These are phyloP conservation scores for Eucalyptus curtisii DNA, from an alignment of 345 rosid genomes.

Conservation along the genomic window DNA sequence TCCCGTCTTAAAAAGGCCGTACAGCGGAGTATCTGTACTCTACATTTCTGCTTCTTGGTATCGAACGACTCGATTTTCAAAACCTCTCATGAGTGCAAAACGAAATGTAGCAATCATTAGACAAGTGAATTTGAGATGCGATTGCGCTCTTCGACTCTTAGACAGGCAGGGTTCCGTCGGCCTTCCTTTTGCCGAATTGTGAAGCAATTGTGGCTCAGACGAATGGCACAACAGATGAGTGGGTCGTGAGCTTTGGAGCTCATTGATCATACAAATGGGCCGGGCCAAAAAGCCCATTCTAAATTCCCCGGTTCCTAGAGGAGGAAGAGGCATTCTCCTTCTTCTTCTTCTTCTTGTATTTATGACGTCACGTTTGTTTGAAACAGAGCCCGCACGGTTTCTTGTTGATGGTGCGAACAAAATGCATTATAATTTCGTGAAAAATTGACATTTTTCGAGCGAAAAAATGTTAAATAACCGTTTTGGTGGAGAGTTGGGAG, in stretches of 20 bases:
- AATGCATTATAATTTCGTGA: not conserved
- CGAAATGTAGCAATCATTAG: not conserved
- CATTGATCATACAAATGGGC: not conserved
- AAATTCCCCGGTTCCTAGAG: not conserved
- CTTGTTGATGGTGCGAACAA: not conserved
- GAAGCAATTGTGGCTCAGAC: not conserved
- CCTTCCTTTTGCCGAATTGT: not conserved
- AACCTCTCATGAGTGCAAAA: accelerated
- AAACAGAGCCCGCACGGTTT: not conserved
- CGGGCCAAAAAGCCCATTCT: not conserved
- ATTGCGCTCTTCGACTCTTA: not conserved
- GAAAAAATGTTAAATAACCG: not conserved
- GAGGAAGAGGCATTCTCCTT: not conserved
- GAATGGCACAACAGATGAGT: not conserved
- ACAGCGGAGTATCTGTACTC: not conserved
- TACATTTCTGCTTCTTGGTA: not conserved
- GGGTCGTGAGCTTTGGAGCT: not conserved
- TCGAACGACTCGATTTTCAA: not conserved
- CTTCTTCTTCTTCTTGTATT: not conserved
- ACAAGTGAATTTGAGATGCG: not conserved
- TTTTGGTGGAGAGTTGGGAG: not conserved
- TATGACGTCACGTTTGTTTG: not conserved
- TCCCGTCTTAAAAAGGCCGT: not conserved
- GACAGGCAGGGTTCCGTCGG: not conserved
- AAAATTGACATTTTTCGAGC: not conserved